Evolutionary conservation across 768 basidiomycete species (phyloP), one percentile per base, ranked within the genome.

Genomic region (Artomyces pyxidatus): DNA sequence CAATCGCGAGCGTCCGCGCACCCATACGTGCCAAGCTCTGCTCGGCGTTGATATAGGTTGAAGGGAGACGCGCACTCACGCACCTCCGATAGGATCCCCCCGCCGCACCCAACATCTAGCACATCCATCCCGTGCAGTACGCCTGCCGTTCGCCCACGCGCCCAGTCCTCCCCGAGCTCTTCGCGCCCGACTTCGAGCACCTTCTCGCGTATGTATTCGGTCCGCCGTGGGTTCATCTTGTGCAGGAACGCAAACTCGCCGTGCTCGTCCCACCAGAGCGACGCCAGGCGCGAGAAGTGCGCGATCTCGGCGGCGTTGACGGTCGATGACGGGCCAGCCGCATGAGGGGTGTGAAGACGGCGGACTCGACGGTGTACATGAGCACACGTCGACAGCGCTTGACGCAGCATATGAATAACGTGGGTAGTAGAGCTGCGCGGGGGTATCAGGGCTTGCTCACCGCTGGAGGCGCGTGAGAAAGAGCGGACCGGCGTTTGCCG

Each of bases 221-320:
- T 76, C 37, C 96, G 74, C 10, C 84, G 75, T 1, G 93, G 92
- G 68, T 99, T 99, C 95, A 99, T 97, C 59, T 80, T 79, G 62
- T 98, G 96, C 28, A 99, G 68, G 30, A 92, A 69, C 3, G 71
- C 74, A 62, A 95, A 94, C 64, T 97, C 94, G 57, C 95, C 94
- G 17, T 73, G 77, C 61, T 95, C 90, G 65, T 94, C 83, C 93
- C 94, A 97, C 94, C 94, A 97, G 59, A 82, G 73, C n/a, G 85
- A 81, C 2, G 91, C 89, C 4, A 96, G 80, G 23, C 76, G 73
- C 2, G 93, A 90, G 64, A 97, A 96, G 64, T 90, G 88, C 0
- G 85, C 81, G 32, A 96, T 86, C 66, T 97, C 94, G 46, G 73
- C 75, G 0, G 73, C 62, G 62, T 95, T 93, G 58, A 92, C 75